Percentiles rank a stretch among this genome's conserved stretches.
phyloP scores from a whole-genome alignment of 495 filamentous ascomycete species.

The Talaromyces borbonicus region DNA sequence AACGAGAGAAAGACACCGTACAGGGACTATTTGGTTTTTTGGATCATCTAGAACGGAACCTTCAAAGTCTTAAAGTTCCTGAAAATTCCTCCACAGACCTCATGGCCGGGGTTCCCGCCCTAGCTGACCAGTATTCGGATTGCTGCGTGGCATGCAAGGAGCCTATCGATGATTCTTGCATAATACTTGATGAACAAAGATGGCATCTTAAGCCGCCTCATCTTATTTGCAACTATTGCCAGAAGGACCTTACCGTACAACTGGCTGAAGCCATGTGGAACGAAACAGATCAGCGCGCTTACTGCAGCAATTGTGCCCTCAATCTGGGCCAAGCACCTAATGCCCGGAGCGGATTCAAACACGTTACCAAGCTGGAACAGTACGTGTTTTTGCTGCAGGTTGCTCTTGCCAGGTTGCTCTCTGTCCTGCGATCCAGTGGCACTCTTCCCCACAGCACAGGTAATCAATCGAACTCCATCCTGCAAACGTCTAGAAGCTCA shows the following conservation, averaged over 20 bases:
- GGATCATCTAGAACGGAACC: slow-evolving; percentile 56
- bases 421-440: slow-evolving; percentile 73
- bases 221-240: slow-evolving; percentile 65
- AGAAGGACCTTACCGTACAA: slow-evolving; percentile 55
- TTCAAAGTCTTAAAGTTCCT: slow-evolving; percentile 53
- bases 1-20: slow-evolving; percentile 64
- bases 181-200: slow-evolving; percentile 56
- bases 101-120: slow-evolving; percentile 57
- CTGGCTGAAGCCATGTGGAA: slow-evolving; percentile 58
- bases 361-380: slow-evolving; percentile 76
- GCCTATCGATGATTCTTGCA: slow-evolving; percentile 90
- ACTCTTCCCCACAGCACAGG: slow-evolving; percentile 65
- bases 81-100: slow-evolving; percentile 60
- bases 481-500: not conserved
- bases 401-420: slow-evolving; percentile 79
- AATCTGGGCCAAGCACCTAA: slow-evolving; percentile 35
- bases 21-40: slow-evolving; percentile 76
- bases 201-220: slow-evolving; percentile 70
- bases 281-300: slow-evolving; percentile 50
- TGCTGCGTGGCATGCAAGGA: slow-evolving; percentile 71
- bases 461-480: slow-evolving; percentile 23
- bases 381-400: slow-evolving; percentile 89
- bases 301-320: slow-evolving; percentile 59
- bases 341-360: slow-evolving; percentile 45
- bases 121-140: slow-evolving; percentile 73